A percentile compares a stretch with the other conserved stretches of the same genome.
Conservation (phyloP, 495 filamentous ascomycete species). For the Glonium stellatum region DNA sequence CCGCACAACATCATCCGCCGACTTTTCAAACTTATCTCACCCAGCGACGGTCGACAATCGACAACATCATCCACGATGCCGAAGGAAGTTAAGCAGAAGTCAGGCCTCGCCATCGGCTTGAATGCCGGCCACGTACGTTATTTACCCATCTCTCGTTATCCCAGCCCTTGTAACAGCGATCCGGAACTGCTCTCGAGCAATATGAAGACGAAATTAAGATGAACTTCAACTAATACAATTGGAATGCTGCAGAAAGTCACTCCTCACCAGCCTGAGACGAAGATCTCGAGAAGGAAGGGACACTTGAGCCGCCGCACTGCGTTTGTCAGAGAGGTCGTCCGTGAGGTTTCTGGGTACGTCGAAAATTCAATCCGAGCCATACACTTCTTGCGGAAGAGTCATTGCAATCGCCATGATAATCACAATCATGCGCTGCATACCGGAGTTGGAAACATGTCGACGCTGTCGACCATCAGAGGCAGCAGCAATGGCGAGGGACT, state of each 20-base stretch:
- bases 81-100: constrained; percentile 36
- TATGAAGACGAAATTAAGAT: no score
- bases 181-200: no score
- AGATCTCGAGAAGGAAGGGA: constrained; percentile 84
- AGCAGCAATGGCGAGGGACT: neutral
- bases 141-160: constrained; percentile 3
- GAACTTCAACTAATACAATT: constrained; percentile 30
- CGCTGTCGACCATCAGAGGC: neutral
- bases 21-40: neutral
- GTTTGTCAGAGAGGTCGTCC: constrained; percentile 90
- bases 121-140: constrained; percentile 82
- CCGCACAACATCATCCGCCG: neutral
- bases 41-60: neutral
- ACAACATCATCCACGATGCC: constrained; percentile 19
- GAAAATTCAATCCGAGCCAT: neutral
- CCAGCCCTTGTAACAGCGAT: neutral
- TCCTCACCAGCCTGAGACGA: constrained; percentile 72
- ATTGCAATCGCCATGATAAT: no score
- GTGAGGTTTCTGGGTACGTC: constrained; percentile 82
- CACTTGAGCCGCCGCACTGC: constrained; percentile 84
- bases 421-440: neutral
- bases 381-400: neutral
- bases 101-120: constrained; percentile 48
- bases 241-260: constrained; percentile 64
- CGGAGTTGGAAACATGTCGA: neutral